A percentile compares a stretch with the other conserved stretches of the same genome.
Evolutionary conservation across 768 basidiomycete species (phyloP).

Genomic region (Mycena albidolilacea): DNA sequence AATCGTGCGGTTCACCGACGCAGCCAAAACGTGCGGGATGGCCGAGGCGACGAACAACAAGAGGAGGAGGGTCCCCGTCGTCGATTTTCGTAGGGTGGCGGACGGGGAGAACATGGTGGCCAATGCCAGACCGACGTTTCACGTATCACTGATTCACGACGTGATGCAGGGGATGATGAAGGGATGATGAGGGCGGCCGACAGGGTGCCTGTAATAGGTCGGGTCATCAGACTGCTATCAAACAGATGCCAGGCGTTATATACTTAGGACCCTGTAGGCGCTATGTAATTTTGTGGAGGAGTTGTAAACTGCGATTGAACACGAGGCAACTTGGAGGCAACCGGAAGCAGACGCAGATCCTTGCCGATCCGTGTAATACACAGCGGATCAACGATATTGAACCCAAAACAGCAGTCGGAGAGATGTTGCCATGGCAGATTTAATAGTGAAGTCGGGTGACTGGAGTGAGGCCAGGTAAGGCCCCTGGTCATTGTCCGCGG

Average conservation of each 20-base stretch:
- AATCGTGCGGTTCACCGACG: background rate
- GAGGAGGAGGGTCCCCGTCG: background rate
- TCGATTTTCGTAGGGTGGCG: background rate
- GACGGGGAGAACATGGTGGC: background rate
- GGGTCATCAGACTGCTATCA: too few relatives aligned
- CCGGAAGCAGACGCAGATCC: background rate
- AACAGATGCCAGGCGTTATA: too few relatives aligned
- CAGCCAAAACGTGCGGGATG: background rate
- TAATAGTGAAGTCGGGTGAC: too few relatives aligned
- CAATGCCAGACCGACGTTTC: background rate
- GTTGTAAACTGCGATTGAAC: background rate
- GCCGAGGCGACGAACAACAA: background rate
- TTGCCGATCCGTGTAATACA: background rate
- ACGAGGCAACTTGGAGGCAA: background rate
- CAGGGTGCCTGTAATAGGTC: background rate
- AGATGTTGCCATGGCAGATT: background rate
- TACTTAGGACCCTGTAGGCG: too few relatives aligned
- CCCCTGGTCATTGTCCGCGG: too few relatives aligned
- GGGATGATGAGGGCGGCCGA: background rate
- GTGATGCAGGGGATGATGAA: background rate
- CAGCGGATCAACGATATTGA: background rate
- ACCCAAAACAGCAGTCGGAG: background rate
- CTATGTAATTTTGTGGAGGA: too few relatives aligned
- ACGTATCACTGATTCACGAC: background rate
- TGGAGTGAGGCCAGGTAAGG: too few relatives aligned